Evolutionary conservation across 2,329 filamentous ascomycete species (phyloP).

Genomic region (Curvularia verruculosa): DNA sequence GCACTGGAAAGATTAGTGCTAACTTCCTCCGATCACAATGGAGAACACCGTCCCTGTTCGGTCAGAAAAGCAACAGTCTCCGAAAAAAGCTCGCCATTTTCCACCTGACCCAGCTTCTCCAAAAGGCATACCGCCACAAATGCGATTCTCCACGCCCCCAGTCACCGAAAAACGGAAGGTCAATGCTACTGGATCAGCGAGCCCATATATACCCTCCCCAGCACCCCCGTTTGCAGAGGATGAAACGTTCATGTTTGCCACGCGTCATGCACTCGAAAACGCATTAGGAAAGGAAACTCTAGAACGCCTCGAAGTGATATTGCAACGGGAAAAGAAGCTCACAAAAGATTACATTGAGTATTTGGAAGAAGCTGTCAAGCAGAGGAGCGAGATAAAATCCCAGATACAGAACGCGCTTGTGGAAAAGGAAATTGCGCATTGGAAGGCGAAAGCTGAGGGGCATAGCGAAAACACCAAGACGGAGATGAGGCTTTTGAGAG

Average conservation of each 20-base stretch:
- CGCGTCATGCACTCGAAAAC: conserved; percentile 2
- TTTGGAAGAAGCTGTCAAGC: conserved; percentile 6
- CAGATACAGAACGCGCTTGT: neutral
- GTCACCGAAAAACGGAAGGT: neutral
- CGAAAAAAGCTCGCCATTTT: neutral
- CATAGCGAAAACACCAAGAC: conserved; percentile 1
- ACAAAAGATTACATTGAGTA: conserved; percentile 6
- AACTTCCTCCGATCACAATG: neutral
- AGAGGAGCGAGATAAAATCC: neutral
- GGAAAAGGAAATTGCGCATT: neutral
- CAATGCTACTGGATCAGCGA: no score
- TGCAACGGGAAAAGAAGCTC: conserved; percentile 1
- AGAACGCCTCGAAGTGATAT: neutral
- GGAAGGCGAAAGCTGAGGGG: conserved; percentile 3
- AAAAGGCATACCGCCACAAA: neutral
- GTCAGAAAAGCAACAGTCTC: neutral
- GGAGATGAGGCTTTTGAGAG: conserved; percentile 3
- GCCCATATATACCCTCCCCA: neutral
- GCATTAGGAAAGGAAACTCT: conserved; percentile 5
- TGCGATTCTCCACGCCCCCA: neutral
- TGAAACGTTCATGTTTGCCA: conserved; percentile 1
- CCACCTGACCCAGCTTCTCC: neutral
- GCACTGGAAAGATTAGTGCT: neutral
- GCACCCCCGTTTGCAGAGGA: neutral
- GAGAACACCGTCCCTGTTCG: neutral